These are phyloP conservation scores for Pseudogymnoascus sp. DNA, from an alignment of 2,329 filamentous ascomycete species.

Conservation along the genomic window DNA sequence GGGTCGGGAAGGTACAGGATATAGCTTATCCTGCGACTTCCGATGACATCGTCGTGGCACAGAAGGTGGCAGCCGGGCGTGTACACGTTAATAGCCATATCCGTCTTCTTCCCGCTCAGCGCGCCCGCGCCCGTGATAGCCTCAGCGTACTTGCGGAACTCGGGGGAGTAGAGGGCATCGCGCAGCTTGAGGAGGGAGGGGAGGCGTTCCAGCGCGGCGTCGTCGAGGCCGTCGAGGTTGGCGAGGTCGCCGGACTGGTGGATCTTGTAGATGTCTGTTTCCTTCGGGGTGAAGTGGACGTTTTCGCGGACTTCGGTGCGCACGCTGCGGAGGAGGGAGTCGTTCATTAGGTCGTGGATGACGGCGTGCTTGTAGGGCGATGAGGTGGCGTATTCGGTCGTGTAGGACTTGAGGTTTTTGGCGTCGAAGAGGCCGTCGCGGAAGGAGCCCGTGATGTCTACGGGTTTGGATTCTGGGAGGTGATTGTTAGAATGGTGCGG, in stretches of 20 bases:
- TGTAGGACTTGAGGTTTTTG: slow-evolving; percentile 51
- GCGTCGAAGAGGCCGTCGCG: slow-evolving; percentile 59
- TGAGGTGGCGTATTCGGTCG: slow-evolving; percentile 54
- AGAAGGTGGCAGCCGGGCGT: slow-evolving; percentile 91
- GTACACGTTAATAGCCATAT: slow-evolving; percentile 99
- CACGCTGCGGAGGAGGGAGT: slow-evolving; percentile 74
- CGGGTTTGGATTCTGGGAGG: slow-evolving; percentile 15
- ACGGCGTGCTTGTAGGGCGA: slow-evolving; percentile 85
- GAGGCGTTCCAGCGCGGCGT: slow-evolving; percentile 74
- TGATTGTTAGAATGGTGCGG: not conserved
- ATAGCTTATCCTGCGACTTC: slow-evolving; percentile 91
- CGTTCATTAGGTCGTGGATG: slow-evolving; percentile 73
- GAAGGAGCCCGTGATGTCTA: slow-evolving; percentile 53
- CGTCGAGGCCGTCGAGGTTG: slow-evolving; percentile 89
- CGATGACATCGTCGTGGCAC: slow-evolving; percentile 98
- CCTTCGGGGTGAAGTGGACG: slow-evolving; percentile 93
- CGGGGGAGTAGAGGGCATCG: slow-evolving; percentile 84
- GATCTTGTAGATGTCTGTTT: slow-evolving; percentile 99
- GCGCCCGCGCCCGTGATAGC: slow-evolving; percentile 79
- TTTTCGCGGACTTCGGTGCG: slow-evolving; percentile 83
- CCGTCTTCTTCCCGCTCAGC: slow-evolving; percentile 86
- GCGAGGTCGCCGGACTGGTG: slow-evolving; percentile 97
- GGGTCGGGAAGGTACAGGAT: slow-evolving; percentile 94
- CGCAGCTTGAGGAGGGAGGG: slow-evolving; percentile 87
- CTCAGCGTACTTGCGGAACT: slow-evolving; percentile 84